Conservation (phyloP, 148 eudicot species). For the Rhododendron simsii region DNA sequence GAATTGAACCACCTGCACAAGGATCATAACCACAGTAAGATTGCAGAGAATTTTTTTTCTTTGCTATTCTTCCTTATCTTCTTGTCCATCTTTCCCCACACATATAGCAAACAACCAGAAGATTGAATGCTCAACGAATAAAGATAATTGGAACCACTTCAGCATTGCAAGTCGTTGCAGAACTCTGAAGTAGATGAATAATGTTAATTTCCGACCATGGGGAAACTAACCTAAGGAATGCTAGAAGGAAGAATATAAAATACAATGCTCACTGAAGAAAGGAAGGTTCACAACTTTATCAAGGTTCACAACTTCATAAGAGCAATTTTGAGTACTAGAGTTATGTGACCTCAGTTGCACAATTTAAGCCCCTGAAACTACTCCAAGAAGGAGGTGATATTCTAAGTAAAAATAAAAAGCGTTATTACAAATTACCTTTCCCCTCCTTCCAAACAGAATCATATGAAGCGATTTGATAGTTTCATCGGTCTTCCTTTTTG, state of each 20-base stretch:
- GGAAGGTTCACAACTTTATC: not conserved
- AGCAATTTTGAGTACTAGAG: not conserved
- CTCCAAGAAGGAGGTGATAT: not conserved
- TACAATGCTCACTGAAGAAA: not conserved
- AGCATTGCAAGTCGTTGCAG: not conserved
- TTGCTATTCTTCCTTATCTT: not conserved
- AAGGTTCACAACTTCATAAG: not conserved
- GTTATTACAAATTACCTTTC: conserved; percentile 51
- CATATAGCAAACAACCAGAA: not conserved
- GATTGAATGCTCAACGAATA: not conserved
- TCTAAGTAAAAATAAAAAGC: not conserved
- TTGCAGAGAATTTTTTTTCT: not conserved
- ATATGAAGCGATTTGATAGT: conserved; percentile 68
- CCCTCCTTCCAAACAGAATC: conserved; percentile 78
- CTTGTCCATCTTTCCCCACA: not conserved
- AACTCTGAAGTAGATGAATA: not conserved
- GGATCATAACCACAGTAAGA: not conserved
- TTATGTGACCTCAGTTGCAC: not conserved
- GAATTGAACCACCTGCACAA: conserved; percentile 65
- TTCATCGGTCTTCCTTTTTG: conserved; percentile 79
- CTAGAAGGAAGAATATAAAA: not conserved
- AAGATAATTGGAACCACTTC: not conserved
- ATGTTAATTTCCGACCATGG: not conserved
- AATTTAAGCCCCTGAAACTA: not conserved
- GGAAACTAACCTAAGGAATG: not conserved